Percentiles rank a stretch among this genome's conserved stretches.
Conservation (phyloP, 495 filamentous ascomycete genomes). For the Tuber brumale region DNA sequence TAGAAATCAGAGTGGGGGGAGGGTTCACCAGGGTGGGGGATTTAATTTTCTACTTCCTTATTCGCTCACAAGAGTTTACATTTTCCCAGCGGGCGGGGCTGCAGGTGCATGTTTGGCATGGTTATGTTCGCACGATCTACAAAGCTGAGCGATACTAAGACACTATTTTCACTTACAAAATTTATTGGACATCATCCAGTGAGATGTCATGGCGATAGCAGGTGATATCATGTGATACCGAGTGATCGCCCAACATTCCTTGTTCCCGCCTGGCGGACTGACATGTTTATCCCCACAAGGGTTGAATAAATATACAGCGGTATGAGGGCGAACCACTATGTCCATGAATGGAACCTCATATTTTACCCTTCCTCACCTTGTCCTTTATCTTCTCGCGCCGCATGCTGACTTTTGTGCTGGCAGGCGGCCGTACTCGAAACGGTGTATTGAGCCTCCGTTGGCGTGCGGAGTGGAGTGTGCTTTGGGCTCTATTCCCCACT, state of each 20-base stretch:
- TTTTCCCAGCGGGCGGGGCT: neutral
- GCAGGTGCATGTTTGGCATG: neutral
- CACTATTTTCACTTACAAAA: neutral
- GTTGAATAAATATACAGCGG: neutral
- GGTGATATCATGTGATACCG: too few species aligned
- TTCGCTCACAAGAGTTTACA: neutral
- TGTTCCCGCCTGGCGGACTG: neutral
- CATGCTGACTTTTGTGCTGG: neutral
- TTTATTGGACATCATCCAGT: neutral
- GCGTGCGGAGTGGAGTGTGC: neutral
- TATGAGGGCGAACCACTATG: neutral
- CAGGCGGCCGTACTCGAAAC: neutral
- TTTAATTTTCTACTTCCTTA: neutral
- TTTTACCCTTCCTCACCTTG: too few species aligned
- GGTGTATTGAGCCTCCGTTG: neutral
- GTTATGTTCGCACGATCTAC: neutral
- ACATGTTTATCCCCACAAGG: neutral
- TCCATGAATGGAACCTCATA: too few species aligned
- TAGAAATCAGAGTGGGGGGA: neutral
- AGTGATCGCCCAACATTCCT: neutral
- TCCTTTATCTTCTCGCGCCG: too few species aligned
- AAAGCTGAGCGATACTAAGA: neutral
- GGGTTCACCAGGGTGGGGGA: neutral
- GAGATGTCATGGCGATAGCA: too few species aligned
- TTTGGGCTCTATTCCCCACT: neutral